A percentile compares a stretch with the other conserved stretches of the same genome.
These are phyloP conservation scores for Anisodus tanguticus DNA, from an alignment of 257 asterid genomes.

Conservation along the genomic window DNA sequence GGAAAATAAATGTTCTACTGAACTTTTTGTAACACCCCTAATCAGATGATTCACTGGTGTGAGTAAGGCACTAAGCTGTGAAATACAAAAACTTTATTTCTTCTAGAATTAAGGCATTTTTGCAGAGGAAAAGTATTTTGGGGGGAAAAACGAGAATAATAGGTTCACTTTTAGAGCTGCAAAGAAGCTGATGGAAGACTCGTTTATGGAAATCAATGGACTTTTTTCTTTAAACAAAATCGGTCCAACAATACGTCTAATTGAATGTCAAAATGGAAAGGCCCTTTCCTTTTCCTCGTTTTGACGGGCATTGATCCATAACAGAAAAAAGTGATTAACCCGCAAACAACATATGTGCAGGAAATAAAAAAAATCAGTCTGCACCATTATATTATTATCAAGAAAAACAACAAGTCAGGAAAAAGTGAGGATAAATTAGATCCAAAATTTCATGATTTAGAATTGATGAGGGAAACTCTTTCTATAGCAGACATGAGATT, in stretches of 20 bases:
- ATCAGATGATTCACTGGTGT: background rate
- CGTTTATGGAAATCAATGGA: background rate
- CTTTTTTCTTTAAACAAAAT: background rate
- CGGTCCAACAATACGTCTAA: background rate
- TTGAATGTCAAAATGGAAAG: background rate
- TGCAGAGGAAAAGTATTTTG: background rate
- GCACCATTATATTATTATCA: background rate
- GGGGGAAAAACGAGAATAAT: background rate
- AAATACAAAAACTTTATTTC: too few species aligned
- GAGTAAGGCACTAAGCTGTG: background rate
- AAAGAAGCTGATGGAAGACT: slow-evolving; percentile 12
- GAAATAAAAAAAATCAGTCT: background rate
- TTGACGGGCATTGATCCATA: background rate
- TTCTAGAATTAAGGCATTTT: background rate
- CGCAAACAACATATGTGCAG: background rate
- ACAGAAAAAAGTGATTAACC: background rate
- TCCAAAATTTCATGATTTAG: background rate
- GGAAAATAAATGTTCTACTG: background rate
- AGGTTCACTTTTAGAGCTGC: background rate
- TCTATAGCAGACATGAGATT: background rate
- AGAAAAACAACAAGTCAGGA: background rate
- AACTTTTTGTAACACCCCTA: background rate
- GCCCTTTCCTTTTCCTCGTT: background rate
- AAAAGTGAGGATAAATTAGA: background rate
- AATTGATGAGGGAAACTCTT: background rate